Conservation (phyloP, 805 yeast genomes). For the Clavispora carvajalis region DNA sequence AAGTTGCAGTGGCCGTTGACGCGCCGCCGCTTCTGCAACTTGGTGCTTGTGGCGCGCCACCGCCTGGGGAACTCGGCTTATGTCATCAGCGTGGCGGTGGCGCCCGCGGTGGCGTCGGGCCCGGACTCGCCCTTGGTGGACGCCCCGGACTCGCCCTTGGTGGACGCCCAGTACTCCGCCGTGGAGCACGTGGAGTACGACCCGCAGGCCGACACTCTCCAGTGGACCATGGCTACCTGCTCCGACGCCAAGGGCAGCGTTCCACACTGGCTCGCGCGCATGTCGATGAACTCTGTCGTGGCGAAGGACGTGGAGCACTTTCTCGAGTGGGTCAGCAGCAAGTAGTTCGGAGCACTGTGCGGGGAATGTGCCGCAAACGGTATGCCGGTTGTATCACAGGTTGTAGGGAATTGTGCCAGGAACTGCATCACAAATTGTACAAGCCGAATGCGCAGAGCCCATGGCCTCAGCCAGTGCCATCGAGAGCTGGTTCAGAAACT, state of each 20-base stretch:
- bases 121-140: conserved; percentile 4
- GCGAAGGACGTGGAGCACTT: conserved; percentile 39
- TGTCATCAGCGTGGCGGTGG: conserved; percentile 30
- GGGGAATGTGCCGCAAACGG: too few relatives aligned
- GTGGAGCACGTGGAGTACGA: conserved; percentile 26
- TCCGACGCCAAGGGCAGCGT: conserved; percentile 37
- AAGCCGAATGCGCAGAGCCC: too few relatives aligned
- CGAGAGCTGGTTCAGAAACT: too few relatives aligned
- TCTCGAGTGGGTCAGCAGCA: conserved; percentile 22
- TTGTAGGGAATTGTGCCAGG: too few relatives aligned
- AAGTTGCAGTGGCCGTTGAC: conserved; percentile 33
- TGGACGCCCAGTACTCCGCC: conserved; percentile 26
- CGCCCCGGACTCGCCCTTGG: conserved; percentile 1
- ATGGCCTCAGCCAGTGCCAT: too few relatives aligned
- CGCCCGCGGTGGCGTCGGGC: conserved; percentile 19
- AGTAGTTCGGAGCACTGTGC: neutral
- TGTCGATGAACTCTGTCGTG: conserved; percentile 28
- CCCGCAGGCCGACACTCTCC: conserved; percentile 14
- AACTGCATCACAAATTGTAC: too few relatives aligned
- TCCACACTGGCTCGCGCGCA: conserved; percentile 31
- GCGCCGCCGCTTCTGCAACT: conserved; percentile 31
- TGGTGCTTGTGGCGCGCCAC: conserved; percentile 24
- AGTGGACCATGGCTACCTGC: conserved; percentile 37
- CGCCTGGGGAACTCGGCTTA: conserved; percentile 18
- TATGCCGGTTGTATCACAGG: too few relatives aligned